Evolutionary conservation across 805 yeast genomes (phyloP), one percentile per base, ranked within the genome.

Genomic region (Helenozyma rhizophorensis): DNA sequence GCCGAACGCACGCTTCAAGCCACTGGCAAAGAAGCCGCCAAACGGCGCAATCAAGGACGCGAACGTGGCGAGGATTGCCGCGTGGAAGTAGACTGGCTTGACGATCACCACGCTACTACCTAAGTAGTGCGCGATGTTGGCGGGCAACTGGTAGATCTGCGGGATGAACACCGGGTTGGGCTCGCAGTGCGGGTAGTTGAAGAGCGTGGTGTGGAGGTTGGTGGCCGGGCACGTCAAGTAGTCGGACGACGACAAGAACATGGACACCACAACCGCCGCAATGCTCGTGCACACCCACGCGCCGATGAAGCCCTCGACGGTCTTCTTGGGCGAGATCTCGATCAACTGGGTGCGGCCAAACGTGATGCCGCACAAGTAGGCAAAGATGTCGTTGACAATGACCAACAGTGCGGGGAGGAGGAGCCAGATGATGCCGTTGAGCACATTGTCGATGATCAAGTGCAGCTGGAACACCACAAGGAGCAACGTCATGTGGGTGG

Each of bases 41-140:
- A 93, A 93, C 39, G 98, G 98, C 3, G 98, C 98, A 58, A 93
- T 82, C 45, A 93, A 72, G 0, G 97, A 90, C 2, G 98, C 97
- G 70, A 93, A 93, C 3, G 95, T 83, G 11, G 97, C 94, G 39
- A 90, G 65, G 26, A 81, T 73, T 37, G 87, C 72, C 1, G 94
- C 80, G 57, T 93, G 98, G 68, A 89, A 75, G 60, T 90, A 88
- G 32, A 93, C 80, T 29, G 98, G 97, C 51, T 84, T 86, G 27
- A 88, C 51, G 11, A 78, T 71, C 12, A 87, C 55, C 19, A 66
- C 68, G 9, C 74, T 76, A 21, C 60, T 42, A 14, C 71, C 70
- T 33, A 45, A 32, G 24, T 68, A 50, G 14, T 72, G 73, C 14
- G 77, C 78, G 31, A 87, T 53, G 42, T 79, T 70, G 11, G 74